Base-by-base conservation (phyloP, 352 stramenopile genomes). In the Globisporangium emineosum region DNA sequence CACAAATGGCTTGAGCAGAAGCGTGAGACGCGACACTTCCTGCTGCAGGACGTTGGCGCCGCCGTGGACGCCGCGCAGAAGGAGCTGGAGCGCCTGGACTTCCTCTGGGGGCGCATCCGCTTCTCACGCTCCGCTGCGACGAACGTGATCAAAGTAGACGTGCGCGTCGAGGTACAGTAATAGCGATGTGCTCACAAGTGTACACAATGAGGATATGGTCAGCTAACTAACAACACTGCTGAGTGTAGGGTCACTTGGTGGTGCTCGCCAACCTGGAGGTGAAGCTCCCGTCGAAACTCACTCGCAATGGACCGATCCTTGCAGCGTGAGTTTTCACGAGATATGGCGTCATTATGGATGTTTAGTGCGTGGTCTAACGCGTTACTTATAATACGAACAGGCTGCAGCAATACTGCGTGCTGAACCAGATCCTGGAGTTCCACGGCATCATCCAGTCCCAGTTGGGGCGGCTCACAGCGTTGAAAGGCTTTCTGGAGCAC, bases 391-490 rank as follows among this genome's bases (percentile, higher is more conserved):
- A 19, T 29, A 4, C 23, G 47, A 25, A 5, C 62, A 93, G 85
- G 25, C 67, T 93, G 59, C 79, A 91, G 64, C 81, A 93, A 43
- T 93, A 91, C 64, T 91, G 82, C 65, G 82, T 93, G 60, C 67
- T 93, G 40, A 88, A 91, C 69, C 85, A 93, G 70, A 91, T 93
- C 64, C 77, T 93, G 53, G 85, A 93, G 71, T 91, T 93, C 64
- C 83, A 93, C 62, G 73, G 76, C 57, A 76, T 85, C 51, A 64
- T 88, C 54, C 83, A 90, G 67, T 69, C 74, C 23, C 81, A 89
- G 71, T 64, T 88, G 57, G 73, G 70, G 7, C 68, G 66, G 5
- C 70, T 92, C 35, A 71, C 74, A 23, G 62, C 70, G 19, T 70
- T 90, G 30, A 85, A 83, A 65, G 62, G 73, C 7, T 89, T 87